These are phyloP conservation scores for Persicaria tinctoria DNA, from an alignment of 148 eudicot genomes.

Conservation along the genomic window DNA sequence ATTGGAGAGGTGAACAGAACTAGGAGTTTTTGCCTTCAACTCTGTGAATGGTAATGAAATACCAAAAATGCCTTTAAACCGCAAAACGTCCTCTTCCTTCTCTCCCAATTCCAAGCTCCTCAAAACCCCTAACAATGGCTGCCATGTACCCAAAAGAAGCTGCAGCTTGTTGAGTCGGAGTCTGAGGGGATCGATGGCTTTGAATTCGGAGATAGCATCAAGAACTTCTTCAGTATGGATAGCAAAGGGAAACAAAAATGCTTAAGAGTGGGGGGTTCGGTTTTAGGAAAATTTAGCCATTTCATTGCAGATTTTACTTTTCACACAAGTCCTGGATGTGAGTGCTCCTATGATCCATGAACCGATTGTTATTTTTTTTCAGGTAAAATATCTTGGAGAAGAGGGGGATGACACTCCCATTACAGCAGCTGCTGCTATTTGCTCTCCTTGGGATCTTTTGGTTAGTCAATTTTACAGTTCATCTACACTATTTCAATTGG, in stretches of 20 bases:
- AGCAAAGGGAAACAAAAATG: neutral
- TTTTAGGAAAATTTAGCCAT: neutral
- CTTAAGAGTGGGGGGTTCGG: neutral
- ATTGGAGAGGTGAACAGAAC: too few species aligned
- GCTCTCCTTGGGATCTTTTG: constrained; percentile 99
- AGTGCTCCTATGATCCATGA: neutral
- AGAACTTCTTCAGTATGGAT: neutral
- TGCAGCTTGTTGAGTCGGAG: too few species aligned
- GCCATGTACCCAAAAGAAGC: too few species aligned
- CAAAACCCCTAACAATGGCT: too few species aligned
- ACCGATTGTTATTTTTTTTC: constrained; percentile 7
- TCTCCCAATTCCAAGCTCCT: too few species aligned
- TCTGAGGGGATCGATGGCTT: too few species aligned
- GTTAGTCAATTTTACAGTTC: constrained; percentile 29
- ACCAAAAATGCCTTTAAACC: too few species aligned
- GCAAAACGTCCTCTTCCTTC: too few species aligned
- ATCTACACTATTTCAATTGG: neutral
- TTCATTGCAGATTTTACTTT: neutral
- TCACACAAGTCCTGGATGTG: neutral
- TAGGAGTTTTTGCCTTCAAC: too few species aligned
- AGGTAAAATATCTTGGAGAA: constrained; percentile 95
- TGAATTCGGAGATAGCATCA: neutral
- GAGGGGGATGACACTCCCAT: constrained; percentile 76
- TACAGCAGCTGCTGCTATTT: constrained; percentile 85
- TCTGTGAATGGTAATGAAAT: too few species aligned